Base-by-base conservation (phyloP, 1,284 basidiomycete genomes). In the Vanrija sp. region DNA sequence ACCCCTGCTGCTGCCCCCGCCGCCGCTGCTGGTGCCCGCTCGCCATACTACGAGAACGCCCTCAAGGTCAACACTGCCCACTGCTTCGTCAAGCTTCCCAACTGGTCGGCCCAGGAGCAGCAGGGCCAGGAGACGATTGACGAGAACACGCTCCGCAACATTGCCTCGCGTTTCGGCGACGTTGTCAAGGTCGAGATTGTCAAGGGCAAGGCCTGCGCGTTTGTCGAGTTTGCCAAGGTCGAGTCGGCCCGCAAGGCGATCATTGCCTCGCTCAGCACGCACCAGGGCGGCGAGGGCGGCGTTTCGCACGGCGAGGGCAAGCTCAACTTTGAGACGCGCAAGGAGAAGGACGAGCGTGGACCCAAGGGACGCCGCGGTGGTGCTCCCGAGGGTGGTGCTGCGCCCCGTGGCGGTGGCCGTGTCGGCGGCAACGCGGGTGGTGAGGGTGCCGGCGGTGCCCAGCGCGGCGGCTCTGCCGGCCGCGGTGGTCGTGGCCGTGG, bases 121-220 rank as follows among this genome's bases (percentile, higher is more conserved):
- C 67, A 88, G 82, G 85, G 89, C 1, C 79, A 82, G n/a, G 89
- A 95, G 60, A 78, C 82, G 22, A 80, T 97, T 41, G 79, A 84
- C 53, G 81, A 85, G 49, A 65, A 76, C 18, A 78, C 82, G 1
- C 81, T 98, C 31, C 79, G 75, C 45, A 76, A 77, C 22, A 78
- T 80, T 10, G 82, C 97, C 24, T 78, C 78, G 35, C 84, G 85
- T 44, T 97, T 97, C 73, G 94, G 94, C 6, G 81, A 85, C 4
- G 81, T 96, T 69, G 89, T 88, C 75, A 89, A 93, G 47, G 77
- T 92, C 45, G 92, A 97, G 75, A 86, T 97, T 64, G 86, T 96
- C 47, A 86, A 88, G 60, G 70, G 68, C 71, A 95, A 92, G 76
- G 90, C 89, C 0, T 97, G 93, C 70, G 95, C 94, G 1, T 98